phyloP scores from a whole-genome alignment of 2,329 filamentous ascomycete species.

The Talaromyces amestolkiae region DNA sequence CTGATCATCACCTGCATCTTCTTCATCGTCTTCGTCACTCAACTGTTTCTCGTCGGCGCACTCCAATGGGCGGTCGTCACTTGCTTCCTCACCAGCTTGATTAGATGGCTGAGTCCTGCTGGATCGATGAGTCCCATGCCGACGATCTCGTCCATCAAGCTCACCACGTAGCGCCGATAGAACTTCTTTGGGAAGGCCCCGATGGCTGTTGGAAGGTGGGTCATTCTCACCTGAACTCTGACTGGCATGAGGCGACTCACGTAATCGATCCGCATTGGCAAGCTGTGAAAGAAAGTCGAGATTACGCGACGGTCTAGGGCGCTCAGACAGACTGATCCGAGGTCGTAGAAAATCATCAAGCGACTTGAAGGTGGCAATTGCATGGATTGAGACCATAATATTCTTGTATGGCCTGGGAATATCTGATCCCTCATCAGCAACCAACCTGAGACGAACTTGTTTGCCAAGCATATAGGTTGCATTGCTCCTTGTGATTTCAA shows the following conservation, averaged over 20 bases:
- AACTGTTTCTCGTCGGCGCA: conserved; percentile 90
- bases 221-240: conserved; percentile 33
- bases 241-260: conserved; percentile 46
- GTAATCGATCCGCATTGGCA: conserved; percentile 66
- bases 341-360: conserved; percentile 93
- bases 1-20: conserved; percentile 56
- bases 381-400: conserved; percentile 98
- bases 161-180: conserved; percentile 44
- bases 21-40: conserved; percentile 64
- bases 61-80: conserved; percentile 70
- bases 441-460: conserved; percentile 82
- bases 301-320: conserved; percentile 61
- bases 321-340: conserved; percentile 76
- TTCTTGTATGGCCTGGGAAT: conserved; percentile 85
- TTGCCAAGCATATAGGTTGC: conserved; percentile 95
- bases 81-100: conserved; percentile 59
- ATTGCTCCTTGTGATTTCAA: conserved; percentile 85
- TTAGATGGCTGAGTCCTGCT: conserved; percentile 58
- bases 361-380: conserved; percentile 95
- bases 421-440: conserved; percentile 81
- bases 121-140: conserved; percentile 58
- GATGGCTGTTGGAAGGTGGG: conserved; percentile 23
- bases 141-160: conserved; percentile 40
- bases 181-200: conserved; percentile 43
- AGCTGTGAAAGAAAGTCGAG: conserved; percentile 67